phyloP scores from a whole-genome alignment of 805 yeast species.

The Metschnikowia peoriensis region DNA sequence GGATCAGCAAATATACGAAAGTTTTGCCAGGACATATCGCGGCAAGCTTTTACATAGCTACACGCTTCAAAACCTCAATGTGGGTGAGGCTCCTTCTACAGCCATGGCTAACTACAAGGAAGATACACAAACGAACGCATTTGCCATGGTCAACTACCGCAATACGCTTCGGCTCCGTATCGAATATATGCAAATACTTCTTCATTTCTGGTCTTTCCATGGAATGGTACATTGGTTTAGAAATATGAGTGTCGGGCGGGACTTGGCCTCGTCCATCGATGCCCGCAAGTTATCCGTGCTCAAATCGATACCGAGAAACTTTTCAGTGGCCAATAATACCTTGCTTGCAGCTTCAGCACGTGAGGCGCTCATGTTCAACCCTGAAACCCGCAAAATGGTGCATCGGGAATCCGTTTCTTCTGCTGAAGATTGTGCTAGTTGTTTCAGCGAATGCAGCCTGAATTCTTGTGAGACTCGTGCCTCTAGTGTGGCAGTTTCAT shows the following conservation, averaged over 20 bases:
- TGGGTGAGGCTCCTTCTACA: constrained; percentile 39
- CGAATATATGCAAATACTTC: constrained; percentile 37
- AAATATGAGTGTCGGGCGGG: constrained; percentile 32
- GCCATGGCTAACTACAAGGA: constrained; percentile 26
- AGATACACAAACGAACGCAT: constrained; percentile 13
- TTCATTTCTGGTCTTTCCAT: constrained; percentile 43
- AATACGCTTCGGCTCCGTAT: constrained; percentile 37
- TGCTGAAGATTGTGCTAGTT: constrained; percentile 7
- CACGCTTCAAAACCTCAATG: constrained; percentile 30
- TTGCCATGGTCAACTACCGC: constrained; percentile 22
- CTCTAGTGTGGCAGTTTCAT: background rate
- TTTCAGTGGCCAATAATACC: constrained; percentile 14
- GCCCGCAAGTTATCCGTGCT: constrained; percentile 23
- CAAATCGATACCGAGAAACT: constrained; percentile 20
- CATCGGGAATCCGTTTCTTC: constrained; percentile 4
- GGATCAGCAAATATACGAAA: constrained; percentile 14
- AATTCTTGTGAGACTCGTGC: constrained; percentile 2
- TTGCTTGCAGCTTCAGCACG: constrained; percentile 11
- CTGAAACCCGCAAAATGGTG: constrained; percentile 5
- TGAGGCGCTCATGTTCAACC: constrained; percentile 7
- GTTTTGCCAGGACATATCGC: constrained; percentile 21
- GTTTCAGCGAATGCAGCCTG: constrained; percentile 6
- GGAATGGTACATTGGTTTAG: constrained; percentile 41
- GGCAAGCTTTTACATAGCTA: constrained; percentile 26
- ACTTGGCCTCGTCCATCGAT: constrained; percentile 33